These are phyloP conservation scores for Plantago major DNA, from an alignment of 257 asterid genomes.

Conservation along the genomic window DNA sequence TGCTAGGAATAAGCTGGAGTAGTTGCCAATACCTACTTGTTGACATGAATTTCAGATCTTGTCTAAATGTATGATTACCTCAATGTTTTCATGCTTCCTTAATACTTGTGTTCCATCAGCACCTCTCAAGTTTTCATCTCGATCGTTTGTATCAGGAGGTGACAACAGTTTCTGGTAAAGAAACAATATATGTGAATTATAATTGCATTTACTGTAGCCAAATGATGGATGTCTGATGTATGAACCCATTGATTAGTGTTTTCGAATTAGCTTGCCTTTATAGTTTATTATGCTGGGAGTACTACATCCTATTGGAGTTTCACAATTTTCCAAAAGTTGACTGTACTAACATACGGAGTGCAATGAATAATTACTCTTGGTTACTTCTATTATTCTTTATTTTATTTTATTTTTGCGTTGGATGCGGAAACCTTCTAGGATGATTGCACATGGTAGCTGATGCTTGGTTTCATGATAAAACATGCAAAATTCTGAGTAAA, in stretches of 20 bases:
- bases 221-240: background rate
- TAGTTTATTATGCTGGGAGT: constrained; percentile 4
- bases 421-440: constrained; percentile 4
- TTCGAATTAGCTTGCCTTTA: constrained; percentile 3
- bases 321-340: constrained; percentile 7
- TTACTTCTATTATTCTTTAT: background rate
- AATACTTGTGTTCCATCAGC: constrained; percentile 15
- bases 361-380: background rate
- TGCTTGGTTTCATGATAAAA: constrained; percentile 3
- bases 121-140: constrained; percentile 8
- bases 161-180: constrained; percentile 24
- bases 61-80: constrained; percentile 27
- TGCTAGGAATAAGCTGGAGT: background rate
- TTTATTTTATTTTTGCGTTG: background rate
- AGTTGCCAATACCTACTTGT: background rate
- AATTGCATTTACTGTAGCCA: background rate
- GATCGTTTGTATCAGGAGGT: constrained; percentile 18
- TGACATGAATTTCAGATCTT: background rate
- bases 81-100: constrained; percentile 24
- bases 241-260: background rate
- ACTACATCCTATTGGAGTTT: constrained; percentile 1
- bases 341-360: background rate
- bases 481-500: background rate
- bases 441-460: constrained; percentile 8
- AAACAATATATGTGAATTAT: constrained; percentile 10